Evolutionary conservation across 2,329 filamentous ascomycete genomes (phyloP), one percentile per base, ranked within the genome.

Genomic region (Cucurbitaria berberidis): DNA sequence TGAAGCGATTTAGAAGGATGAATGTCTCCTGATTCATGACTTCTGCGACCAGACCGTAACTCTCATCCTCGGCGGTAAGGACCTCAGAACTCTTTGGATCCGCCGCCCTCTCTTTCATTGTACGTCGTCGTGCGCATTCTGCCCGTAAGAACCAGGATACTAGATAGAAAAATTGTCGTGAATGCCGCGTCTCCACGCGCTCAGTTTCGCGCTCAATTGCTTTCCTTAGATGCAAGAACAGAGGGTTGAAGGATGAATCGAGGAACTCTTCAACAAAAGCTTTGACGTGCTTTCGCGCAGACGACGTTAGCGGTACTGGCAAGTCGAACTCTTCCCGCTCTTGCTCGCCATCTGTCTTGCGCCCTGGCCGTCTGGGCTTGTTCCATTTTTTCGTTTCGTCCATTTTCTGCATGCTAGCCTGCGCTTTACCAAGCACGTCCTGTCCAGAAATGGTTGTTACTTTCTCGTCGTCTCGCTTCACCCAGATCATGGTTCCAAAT

Each of bases 401-500:
- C 86, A 99, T 92, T 73, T 96, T 96, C 45, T 89, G 83, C 60
- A 96, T 84, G 6, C 89, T 89, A 34, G 84, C 84, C 8, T 89
- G 83, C 6, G 86, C 84, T 65, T 91, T 87, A 3, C 86, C 84
- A 39, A 99, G 83, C 4, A 90, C 90, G 64, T 92, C 89, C 70
- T 98, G 93, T 1, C 95, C 95, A 0, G 92, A 93, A 1, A 99
- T 84, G 0, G 93, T 92, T 0, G 90, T 89, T 65, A 95, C 85
- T 67, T 93, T 93, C 45, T 89, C 87, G 63, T 93, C 89, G 43
- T 92, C 89, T 50, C 93, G 83, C 77, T 96, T 91, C 32, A 99
- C 86, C 93, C 93, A 98, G 29, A 97, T 87, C 90, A 98, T 98
- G 10, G 93, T 96, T 2, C 95, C 95, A 68, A 98, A 99, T 29